These are phyloP conservation scores for Yamadazyma conglobata DNA, from an alignment of 1,139 yeast genomes.

Conservation along the genomic window DNA sequence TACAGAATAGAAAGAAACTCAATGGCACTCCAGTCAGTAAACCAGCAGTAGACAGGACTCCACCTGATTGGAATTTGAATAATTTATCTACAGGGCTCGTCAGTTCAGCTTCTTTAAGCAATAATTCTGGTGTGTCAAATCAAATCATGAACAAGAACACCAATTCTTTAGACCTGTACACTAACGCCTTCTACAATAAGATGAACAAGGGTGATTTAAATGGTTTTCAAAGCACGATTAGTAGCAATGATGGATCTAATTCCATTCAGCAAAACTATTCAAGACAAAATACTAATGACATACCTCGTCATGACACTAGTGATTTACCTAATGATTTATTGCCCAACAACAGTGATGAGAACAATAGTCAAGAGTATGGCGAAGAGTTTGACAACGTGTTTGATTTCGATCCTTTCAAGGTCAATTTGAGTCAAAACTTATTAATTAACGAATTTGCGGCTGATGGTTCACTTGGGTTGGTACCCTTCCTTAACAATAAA, in stretches of 20 bases:
- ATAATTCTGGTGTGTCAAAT: too few relatives aligned
- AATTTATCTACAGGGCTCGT: not conserved
- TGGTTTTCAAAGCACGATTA: too few relatives aligned
- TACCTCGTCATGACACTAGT: too few relatives aligned
- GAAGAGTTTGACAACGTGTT: constrained; percentile 29
- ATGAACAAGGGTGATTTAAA: not conserved
- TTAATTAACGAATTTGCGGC: constrained; percentile 58
- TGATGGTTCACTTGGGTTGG: constrained; percentile 65
- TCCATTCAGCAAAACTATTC: not conserved
- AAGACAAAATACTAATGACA: not conserved
- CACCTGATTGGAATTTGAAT: constrained; percentile 4
- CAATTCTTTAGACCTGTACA: not conserved
- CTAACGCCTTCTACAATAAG: not conserved
- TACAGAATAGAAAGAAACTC: constrained; percentile 17
- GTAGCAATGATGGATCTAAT: too few relatives aligned
- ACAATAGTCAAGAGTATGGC: too few relatives aligned
- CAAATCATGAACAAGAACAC: not conserved
- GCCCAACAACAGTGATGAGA: constrained; percentile 11
- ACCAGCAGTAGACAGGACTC: constrained; percentile 20
- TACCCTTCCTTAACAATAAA: constrained; percentile 46
- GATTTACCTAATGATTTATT: not conserved
- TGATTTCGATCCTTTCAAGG: constrained; percentile 42
- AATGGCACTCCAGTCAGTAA: constrained; percentile 21
- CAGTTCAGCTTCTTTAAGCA: not conserved
- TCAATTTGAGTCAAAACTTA: constrained; percentile 32